Base-by-base conservation (phyloP, 495 filamentous ascomycete genomes). In the Xeromyces bisporus region DNA sequence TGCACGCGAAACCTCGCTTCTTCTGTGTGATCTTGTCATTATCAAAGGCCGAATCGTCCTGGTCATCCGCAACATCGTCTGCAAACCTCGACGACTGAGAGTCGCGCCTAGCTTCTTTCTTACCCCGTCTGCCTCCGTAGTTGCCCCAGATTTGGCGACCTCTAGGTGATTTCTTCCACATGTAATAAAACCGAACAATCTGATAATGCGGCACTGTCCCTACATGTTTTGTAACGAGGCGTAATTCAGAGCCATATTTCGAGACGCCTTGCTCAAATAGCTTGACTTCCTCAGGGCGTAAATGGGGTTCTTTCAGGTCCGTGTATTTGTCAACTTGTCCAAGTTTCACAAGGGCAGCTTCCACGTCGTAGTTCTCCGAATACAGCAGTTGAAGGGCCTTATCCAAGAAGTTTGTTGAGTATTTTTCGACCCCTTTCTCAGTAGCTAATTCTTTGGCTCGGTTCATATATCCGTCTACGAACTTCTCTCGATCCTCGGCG, bases 1-100 rank as follows among this genome's bases (percentile, higher is more conserved):
- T 96, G 70, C 89, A 99, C 35, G 85, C 67, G 46, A 99, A 96
- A 2, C 69, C 71, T 38, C 75, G 75, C 51, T 89, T 92, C 47
- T 70, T 73, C 15, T 69, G 60, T 2, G 53, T 51, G 1, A 87
- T 87, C 59, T 96, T 99, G 7, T 77, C 76, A 28, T 74, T 76
- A 46, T 96, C 91, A 39, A 94, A 99, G 6, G 91, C 87, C 4
- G 89, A 99, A 51, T 99, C 89, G 38, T 99, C 89, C 14, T 77
- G 66, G 33, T 87, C 81, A 48, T 96, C 79, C 13, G 91, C 86
- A 35, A 96, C 77, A 45, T 96, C 86, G 36, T 94, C 85, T 31
- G 85, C 69, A 13, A 94, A 56, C 45, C 83, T 83, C 6, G 74
- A 68, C 26, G 75, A 64, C 18, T 67, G 69, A 32, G 53, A 44